Conservation (phyloP, 805 yeast genomes). For the Lachancea meyersii region DNA sequence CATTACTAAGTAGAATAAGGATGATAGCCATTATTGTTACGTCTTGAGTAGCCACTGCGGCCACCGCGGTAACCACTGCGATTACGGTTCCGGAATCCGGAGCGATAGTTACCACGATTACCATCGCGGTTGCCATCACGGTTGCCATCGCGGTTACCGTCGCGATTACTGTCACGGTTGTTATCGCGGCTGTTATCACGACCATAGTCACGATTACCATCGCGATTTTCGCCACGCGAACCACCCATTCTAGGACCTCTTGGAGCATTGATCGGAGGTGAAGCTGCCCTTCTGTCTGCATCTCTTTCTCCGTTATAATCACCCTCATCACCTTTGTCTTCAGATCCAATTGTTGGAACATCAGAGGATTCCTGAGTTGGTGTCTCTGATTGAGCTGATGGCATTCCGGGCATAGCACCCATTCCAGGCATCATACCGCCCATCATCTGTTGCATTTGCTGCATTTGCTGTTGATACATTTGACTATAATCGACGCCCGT, state of each 20-base stretch:
- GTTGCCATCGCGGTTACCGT: slow-evolving; percentile 39
- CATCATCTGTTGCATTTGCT: slow-evolving; percentile 33
- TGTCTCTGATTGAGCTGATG: slow-evolving; percentile 18
- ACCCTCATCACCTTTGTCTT: slow-evolving; percentile 20
- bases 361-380: slow-evolving; percentile 21
- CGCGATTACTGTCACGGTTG: slow-evolving; percentile 17
- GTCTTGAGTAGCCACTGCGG: slow-evolving; percentile 19
- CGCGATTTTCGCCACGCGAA: slow-evolving; percentile 27
- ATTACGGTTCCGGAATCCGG: slow-evolving; percentile 19
- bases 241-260: slow-evolving; percentile 42
- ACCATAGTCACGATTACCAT: slow-evolving; percentile 23
- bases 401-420: slow-evolving; percentile 15
- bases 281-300: slow-evolving; percentile 19
- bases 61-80: slow-evolving; percentile 25
- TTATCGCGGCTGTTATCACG: slow-evolving; percentile 19
- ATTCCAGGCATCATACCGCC: slow-evolving; percentile 20
- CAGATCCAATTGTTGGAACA: slow-evolving; percentile 28
- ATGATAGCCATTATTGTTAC: slow-evolving; percentile 27
- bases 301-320: slow-evolving; percentile 16
- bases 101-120: slow-evolving; percentile 26
- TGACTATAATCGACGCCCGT: slow-evolving; percentile 33
- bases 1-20: slow-evolving; percentile 28
- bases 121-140: slow-evolving; percentile 21
- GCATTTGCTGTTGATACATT: slow-evolving; percentile 33
- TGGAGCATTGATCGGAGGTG: slow-evolving; percentile 38